Evolutionary conservation across 179 eudicot species (phyloP), one percentile per base, ranked within the genome.

Genomic region (Beta lomatogona): DNA sequence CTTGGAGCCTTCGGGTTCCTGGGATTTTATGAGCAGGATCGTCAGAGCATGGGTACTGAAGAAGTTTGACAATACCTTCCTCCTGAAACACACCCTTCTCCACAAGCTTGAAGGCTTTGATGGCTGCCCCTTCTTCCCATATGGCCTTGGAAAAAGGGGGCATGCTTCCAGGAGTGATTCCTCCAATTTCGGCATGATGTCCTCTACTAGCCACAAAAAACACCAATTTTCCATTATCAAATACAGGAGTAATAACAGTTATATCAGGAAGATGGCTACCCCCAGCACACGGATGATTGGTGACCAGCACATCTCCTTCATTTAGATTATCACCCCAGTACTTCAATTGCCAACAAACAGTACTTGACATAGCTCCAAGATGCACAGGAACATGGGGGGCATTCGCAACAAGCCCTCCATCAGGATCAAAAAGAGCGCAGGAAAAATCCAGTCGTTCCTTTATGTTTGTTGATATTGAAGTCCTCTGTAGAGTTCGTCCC

Each of bases 301-400:
- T 87, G n/a, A 96, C 98, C 80, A 96, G 82, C 73, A 94, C 99
- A 82, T 96, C 99, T 74, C 99, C 99, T 83, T 96, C 98, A 28
- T 81, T 83, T 83, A 96, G 83, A 85, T 92, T 90, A 16, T 86
- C 86, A 11, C 93, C 98, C 99, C 99, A 96, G 86, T 88, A 90
- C 3, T 91, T 82, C 64, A 96, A 84, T 85, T 96, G 99, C 97
- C 97, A 96, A 52, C 86, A 82, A 57, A 96, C 93, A 5, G 97
- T 94, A 83, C 97, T 92, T 19, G 99, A 94, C 99, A 96, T 96
- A 67, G 99, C 99, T 44, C 99, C 99, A 74, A 96, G 89, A 86
- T 96, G 99, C 22, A 96, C 99, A 0, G 99, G 99, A 78, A 96
- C 99, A 86, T 96, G 99, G 50, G 99, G 99, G 53, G 99, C 99